Conservation (phyloP, 2,329 filamentous ascomycete genomes). For the Apiospora kogelbergensis region DNA sequence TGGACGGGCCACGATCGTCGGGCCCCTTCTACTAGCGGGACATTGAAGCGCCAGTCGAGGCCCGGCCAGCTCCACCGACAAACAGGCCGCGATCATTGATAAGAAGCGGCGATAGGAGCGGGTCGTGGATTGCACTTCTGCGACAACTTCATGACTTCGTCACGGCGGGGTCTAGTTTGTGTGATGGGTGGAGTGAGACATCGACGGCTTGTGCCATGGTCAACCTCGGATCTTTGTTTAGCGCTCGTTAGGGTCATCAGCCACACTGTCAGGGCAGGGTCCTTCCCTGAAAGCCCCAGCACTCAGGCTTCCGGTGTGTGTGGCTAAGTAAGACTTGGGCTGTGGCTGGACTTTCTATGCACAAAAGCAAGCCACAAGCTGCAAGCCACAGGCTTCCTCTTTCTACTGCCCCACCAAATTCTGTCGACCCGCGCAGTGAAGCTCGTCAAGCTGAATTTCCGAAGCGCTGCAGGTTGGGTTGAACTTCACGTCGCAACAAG, state of each 20-base stretch:
- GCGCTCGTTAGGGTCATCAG: not conserved
- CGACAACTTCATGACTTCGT: not conserved
- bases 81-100: constrained; percentile 22
- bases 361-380: not conserved
- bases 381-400: not conserved
- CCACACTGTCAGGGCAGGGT: not conserved
- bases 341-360: not conserved
- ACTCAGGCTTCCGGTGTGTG: not conserved
- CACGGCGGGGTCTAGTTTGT: not conserved
- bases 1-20: not conserved
- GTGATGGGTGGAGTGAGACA: not conserved
- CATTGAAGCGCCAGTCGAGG: constrained; percentile 20
- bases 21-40: not conserved
- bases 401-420: not conserved
- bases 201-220: not conserved
- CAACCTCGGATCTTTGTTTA: not conserved
- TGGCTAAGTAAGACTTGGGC: not conserved
- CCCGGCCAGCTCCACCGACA: constrained; percentile 23
- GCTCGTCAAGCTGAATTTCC: constrained; percentile 8
- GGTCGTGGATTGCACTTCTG: not conserved
- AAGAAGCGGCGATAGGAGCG: constrained; percentile 9
- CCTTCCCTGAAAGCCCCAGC: not conserved
- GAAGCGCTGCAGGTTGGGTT: not conserved
- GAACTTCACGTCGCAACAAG: not conserved
- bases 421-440: not conserved